Evolutionary conservation across 495 filamentous ascomycete species (phyloP).

Genomic region (Symbiotaphrina buchneri): DNA sequence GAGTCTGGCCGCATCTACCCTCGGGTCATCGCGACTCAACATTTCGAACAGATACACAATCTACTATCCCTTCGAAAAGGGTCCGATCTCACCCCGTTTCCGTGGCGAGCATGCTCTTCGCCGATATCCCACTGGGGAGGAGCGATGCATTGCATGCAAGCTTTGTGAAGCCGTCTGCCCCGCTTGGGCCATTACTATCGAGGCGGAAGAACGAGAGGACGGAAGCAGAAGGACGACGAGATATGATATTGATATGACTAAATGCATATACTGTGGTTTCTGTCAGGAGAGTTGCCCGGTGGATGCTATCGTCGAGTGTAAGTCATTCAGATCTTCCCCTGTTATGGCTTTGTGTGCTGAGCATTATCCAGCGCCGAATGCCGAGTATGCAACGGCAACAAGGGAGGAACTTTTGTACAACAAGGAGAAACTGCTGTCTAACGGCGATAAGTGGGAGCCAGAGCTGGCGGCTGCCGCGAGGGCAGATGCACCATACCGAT

Average conservation of each 20-base stretch:
- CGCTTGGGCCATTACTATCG: constrained; percentile 91
- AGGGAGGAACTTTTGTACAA: constrained; percentile 95
- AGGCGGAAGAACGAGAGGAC: constrained; percentile 93
- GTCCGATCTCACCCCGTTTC: constrained; percentile 93
- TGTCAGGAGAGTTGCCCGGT: constrained; percentile 98
- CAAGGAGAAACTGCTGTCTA: constrained; percentile 82
- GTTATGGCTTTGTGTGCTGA: not conserved
- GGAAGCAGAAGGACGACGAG: constrained; percentile 83
- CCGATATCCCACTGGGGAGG: constrained; percentile 89
- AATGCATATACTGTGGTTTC: constrained; percentile 99
- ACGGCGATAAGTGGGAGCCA: constrained; percentile 96
- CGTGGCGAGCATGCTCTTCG: constrained; percentile 90
- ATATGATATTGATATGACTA: constrained; percentile 99
- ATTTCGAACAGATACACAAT: constrained; percentile 45
- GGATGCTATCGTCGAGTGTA: constrained; percentile 87
- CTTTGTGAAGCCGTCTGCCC: constrained; percentile 96
- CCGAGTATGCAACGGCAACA: constrained; percentile 94
- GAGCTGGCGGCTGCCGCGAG: constrained; percentile 80
- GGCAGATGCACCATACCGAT: constrained; percentile 31
- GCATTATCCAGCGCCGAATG: constrained; percentile 44
- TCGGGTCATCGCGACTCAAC: constrained; percentile 3
- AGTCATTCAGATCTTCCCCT: constrained; percentile 8
- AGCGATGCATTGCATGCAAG: constrained; percentile 98
- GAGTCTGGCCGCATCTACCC: constrained; percentile 26
- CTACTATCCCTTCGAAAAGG: constrained; percentile 97